A percentile compares a stretch with the other conserved stretches of the same genome.
phyloP scores from a whole-genome alignment of 495 filamentous ascomycete species.

The Corynascus novoguineensis region DNA sequence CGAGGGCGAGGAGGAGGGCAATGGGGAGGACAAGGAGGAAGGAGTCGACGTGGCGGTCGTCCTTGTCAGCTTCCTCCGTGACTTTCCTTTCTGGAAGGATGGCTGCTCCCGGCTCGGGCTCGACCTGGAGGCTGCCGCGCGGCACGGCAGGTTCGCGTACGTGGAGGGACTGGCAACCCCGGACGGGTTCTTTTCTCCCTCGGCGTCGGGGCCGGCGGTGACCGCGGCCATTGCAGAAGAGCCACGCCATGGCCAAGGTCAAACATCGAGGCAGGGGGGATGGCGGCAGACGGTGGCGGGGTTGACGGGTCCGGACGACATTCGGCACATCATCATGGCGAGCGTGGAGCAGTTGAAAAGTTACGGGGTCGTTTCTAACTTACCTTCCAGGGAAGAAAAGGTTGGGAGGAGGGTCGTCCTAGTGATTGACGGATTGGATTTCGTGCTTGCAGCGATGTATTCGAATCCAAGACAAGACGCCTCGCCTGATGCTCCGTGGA shows the following conservation, averaged over 20 bases:
- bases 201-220: neutral
- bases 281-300: conserved; percentile 13
- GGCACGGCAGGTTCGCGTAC: conserved; percentile 58
- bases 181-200: neutral
- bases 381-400: neutral
- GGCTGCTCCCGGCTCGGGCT: conserved; percentile 59
- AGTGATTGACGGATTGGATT: conserved; percentile 53
- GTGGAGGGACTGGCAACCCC: conserved; percentile 61
- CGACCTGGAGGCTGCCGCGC: conserved; percentile 58
- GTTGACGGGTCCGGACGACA: conserved; percentile 5
- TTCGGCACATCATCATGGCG: conserved; percentile 26
- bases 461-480: conserved; percentile 11
- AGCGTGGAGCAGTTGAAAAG: conserved; percentile 30
- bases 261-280: no score
- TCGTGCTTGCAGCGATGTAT: conserved; percentile 45
- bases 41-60: conserved; percentile 50
- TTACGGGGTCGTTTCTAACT: conserved; percentile 2
- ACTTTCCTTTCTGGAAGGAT: conserved; percentile 69
- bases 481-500: conserved; percentile 11
- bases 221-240: neutral
- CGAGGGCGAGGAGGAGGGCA: neutral
- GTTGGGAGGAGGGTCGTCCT: conserved; percentile 37
- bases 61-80: conserved; percentile 73
- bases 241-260: neutral
- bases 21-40: conserved; percentile 9